phyloP scores from a whole-genome alignment of 2,329 filamentous ascomycete species.

The Sporothrix pallida region DNA sequence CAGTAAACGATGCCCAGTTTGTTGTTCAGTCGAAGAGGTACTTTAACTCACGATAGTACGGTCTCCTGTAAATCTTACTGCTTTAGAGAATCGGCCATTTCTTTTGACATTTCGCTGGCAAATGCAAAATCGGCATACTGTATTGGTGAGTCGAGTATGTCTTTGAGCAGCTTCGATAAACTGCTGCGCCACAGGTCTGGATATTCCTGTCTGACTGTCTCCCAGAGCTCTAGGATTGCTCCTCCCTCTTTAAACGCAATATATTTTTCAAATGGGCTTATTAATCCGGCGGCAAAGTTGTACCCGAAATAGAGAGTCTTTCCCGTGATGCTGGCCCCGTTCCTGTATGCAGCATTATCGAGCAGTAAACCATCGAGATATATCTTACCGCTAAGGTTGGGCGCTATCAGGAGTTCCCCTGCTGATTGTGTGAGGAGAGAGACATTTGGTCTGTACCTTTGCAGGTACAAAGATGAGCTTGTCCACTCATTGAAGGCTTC shows the following conservation, averaged over 20 bases:
- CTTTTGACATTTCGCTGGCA: not conserved
- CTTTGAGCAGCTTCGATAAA: not conserved
- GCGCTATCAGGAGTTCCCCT: not conserved
- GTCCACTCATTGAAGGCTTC: slow-evolving; percentile 7
- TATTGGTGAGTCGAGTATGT: not conserved
- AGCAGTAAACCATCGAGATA: not conserved
- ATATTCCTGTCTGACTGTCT: not conserved
- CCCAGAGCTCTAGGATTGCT: not conserved
- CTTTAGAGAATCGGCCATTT: not conserved
- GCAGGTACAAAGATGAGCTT: not conserved
- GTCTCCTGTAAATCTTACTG: no score
- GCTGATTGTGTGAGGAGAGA: not conserved
- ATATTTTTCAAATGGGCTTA: no score
- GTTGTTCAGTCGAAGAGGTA: no score
- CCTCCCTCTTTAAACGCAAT: not conserved
- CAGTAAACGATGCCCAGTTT: no score
- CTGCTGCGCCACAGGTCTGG: not conserved
- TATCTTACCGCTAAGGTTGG: not conserved
- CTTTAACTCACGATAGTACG: no score
- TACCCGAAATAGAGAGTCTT: not conserved
- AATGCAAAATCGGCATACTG: not conserved
- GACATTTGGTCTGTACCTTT: not conserved
- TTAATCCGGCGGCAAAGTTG: not conserved
- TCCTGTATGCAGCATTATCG: not conserved
- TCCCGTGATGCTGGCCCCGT: not conserved